Evolutionary conservation across 257 asterid species (phyloP), one percentile per base, ranked within the genome.

Genomic region (Jacaranda copaia): DNA sequence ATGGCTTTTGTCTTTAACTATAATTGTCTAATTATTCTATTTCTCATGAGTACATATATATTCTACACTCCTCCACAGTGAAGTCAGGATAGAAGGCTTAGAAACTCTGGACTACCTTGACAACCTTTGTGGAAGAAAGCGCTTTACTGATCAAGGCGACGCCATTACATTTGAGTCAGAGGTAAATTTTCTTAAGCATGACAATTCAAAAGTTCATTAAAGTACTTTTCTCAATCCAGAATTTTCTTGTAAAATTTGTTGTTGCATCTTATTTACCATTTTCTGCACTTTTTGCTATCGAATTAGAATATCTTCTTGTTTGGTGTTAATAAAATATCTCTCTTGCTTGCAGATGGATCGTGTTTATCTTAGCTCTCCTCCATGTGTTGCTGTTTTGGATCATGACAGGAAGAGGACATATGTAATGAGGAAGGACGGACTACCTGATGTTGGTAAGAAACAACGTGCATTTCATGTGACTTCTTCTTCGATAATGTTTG

Each of bases 151-250:
- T 84, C 98, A 93, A 76, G 98, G 93, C 18, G 98, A 94, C 74
- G 99, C 99, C 65, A 69, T 94, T 52, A 95, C 99, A 65, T 93
- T 95, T 81, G 99, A 95, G 80, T 88, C 94, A 4, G 98, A 95
- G 97, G 99, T 93, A 79, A 59, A 70, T 36, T 12, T 72, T 70
- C 60, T 52, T 56, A 49, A 62, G 59, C 56, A 49, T 58, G 52
- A 18, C 7, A 9, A 8, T 16, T 53, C n/a, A 53, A 5, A 42
- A 42, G 46, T 42, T 4, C 46, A 42, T 42, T 42, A 3, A 42
- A 8, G 1, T 25, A 25, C 32, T 25, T 25, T 25, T 25, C 32
- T 25, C 32, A 25, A 25, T 25, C 32, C 32, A 25, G 32, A 1
- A 25, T 25, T 25, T 25, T 25, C 32, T 25, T 25, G 32, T 25